phyloP scores from a whole-genome alignment of 2,329 filamentous ascomycete genomes.

The Pyricularia sp. region DNA sequence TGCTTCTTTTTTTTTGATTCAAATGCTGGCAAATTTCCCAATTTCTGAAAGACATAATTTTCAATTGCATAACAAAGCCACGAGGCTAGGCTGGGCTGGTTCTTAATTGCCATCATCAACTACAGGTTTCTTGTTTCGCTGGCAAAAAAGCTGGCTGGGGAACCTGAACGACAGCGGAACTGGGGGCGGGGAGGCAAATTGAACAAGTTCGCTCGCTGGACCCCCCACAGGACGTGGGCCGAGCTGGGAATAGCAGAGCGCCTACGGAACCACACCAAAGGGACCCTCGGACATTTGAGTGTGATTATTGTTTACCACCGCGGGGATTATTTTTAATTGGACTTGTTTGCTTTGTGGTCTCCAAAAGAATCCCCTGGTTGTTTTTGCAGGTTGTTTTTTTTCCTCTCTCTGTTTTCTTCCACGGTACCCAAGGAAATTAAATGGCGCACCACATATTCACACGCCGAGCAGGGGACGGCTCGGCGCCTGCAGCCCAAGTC shows the following conservation, averaged over 20 bases:
- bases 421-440: background rate
- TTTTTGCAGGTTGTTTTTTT: background rate
- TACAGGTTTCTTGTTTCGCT: background rate
- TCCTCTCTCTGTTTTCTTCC: background rate
- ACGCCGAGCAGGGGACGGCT: background rate
- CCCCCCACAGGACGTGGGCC: background rate
- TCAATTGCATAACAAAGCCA: background rate
- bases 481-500: background rate
- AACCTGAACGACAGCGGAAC: background rate
- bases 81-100: background rate
- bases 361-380: background rate
- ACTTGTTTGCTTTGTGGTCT: background rate
- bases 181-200: background rate
- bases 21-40: background rate
- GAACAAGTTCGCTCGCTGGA: background rate
- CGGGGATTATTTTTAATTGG: background rate
- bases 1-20: background rate
- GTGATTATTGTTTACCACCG: background rate
- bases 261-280: background rate
- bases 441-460: slow-evolving; percentile 5
- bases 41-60: background rate
- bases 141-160: too few species aligned
- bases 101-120: background rate
- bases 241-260: background rate
- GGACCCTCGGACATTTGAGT: background rate